Evolutionary conservation across 352 stramenopile genomes (phyloP), one percentile per base, ranked within the genome.

Genomic region (Poterioochromonas sp.): DNA sequence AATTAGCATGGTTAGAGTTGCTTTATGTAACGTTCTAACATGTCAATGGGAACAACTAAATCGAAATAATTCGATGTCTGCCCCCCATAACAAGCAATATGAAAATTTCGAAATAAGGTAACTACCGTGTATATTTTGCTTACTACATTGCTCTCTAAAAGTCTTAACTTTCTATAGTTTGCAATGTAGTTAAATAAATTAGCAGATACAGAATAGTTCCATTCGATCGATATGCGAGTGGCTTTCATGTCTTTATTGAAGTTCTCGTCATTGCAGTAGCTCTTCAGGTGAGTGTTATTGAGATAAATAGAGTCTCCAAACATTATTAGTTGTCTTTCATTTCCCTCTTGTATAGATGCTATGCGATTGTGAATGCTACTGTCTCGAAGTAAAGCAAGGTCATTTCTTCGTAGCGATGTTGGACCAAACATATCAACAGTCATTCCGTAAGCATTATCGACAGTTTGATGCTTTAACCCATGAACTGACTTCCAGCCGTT

Each of bases 401-500:
- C 71, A 37, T 69, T 69, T 53, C 71, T 3, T 64, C 49, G 11
- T 37, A 68, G 49, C n/a, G 53, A 65, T 5, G 26, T 43, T 49
- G 71, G 71, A 37, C 71, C 53, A 69, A 11, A 78, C 11, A 78
- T 49, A 39, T 64, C 44, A 20, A 68, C 49, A 5, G 44, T 69
- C 12, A 78, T 70, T 70, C 71, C 71, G 26, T 47, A 69, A 34
- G 71, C 44, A 53, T 41, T 69, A 37, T 78, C 71, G 1, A 78
- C 15, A 39, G 71, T 47, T 49, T 78, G 71, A 47, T 64, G n/a
- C 35, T 78, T 78, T 53, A 78, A 18, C 8, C 71, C 71, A 69
- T 78, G 71, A 26, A 49, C 18, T 35, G 43, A 69, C 32, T 78
- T 78, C 71, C 71, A 78, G 20, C 49, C 71, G 41, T 78, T 78